phyloP scores from a whole-genome alignment of 2,329 filamentous ascomycete species.

The Calonectria fujianensis region DNA sequence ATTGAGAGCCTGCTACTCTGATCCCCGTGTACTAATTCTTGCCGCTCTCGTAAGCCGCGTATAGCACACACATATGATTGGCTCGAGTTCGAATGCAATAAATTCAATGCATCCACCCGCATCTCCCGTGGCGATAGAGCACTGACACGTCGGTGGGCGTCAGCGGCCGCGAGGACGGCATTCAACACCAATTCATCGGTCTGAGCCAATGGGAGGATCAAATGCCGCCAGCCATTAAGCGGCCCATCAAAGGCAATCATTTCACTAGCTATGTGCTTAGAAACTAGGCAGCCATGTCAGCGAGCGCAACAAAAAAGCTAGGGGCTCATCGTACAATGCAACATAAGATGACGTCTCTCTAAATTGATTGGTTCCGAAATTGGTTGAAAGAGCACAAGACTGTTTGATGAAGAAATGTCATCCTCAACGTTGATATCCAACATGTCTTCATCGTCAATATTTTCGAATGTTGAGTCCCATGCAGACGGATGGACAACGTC shows the following conservation, averaged over 20 bases:
- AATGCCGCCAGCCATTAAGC: conserved; percentile 52
- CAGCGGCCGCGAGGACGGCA: conserved; percentile 46
- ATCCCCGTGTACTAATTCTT: conserved; percentile 41
- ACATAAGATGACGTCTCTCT: conserved; percentile 44
- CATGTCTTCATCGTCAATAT: accelerated
- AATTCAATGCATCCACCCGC: not conserved
- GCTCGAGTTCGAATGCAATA: conserved; percentile 41
- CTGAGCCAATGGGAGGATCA: conserved; percentile 49
- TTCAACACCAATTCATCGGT: conserved; percentile 49
- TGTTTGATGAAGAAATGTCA: not conserved
- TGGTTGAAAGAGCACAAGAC: conserved; percentile 31
- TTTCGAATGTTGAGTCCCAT: not conserved
- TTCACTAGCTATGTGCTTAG: conserved; percentile 48
- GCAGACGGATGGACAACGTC: not conserved
- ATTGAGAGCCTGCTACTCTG: conserved; percentile 46
- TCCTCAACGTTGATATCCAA: not conserved
- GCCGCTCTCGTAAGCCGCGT: conserved; percentile 42
- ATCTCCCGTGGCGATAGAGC: not conserved
- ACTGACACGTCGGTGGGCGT: conserved; percentile 48
- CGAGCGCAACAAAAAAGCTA: accelerated
- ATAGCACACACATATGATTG: conserved; percentile 45
- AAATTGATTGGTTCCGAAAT: conserved; percentile 40
- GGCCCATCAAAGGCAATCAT: conserved; percentile 54
- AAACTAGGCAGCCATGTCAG: conserved; percentile 37
- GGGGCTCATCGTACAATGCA: conserved; percentile 39